Percentiles rank a stretch among this genome's conserved stretches.
Evolutionary conservation across 2,329 filamentous ascomycete genomes (phyloP).

Genomic region (Hymenoscyphus scutula): DNA sequence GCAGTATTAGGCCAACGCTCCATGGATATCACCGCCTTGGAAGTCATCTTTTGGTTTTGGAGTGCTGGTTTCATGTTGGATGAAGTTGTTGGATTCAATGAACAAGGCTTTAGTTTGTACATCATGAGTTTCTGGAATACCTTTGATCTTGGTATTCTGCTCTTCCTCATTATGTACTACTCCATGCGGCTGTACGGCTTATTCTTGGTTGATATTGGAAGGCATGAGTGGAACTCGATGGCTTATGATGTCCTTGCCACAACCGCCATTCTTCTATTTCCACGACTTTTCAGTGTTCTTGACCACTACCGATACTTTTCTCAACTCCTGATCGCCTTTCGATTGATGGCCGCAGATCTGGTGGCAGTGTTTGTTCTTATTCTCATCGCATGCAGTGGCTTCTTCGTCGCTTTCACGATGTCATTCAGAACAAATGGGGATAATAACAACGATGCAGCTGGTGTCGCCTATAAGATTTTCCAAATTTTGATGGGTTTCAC

Average conservation of each 20-base stretch:
- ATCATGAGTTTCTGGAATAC: constrained; percentile 98
- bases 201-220: constrained; percentile 69
- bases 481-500: constrained; percentile 93
- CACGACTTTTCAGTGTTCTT: constrained; percentile 85
- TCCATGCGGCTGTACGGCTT: constrained; percentile 86
- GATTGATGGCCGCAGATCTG: constrained; percentile 89
- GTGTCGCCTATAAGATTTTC: constrained; percentile 86
- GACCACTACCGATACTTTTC: constrained; percentile 97
- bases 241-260: constrained; percentile 93
- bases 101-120: constrained; percentile 93
- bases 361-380: constrained; percentile 82
- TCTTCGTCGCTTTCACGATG: constrained; percentile 90
- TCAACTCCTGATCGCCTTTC: constrained; percentile 88
- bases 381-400: constrained; percentile 85
- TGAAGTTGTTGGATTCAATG: constrained; percentile 92
- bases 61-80: constrained; percentile 96
- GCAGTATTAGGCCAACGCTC: constrained; percentile 76
- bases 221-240: constrained; percentile 71
- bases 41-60: constrained; percentile 96
- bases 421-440: constrained; percentile 57
- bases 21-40: constrained; percentile 75
- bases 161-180: constrained; percentile 86
- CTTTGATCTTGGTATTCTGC: constrained; percentile 85
- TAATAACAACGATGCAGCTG: constrained; percentile 64
- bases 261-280: constrained; percentile 85